These are phyloP conservation scores for Xylariaceae sp. DNA, from an alignment of 2,329 filamentous ascomycete species.

Conservation along the genomic window DNA sequence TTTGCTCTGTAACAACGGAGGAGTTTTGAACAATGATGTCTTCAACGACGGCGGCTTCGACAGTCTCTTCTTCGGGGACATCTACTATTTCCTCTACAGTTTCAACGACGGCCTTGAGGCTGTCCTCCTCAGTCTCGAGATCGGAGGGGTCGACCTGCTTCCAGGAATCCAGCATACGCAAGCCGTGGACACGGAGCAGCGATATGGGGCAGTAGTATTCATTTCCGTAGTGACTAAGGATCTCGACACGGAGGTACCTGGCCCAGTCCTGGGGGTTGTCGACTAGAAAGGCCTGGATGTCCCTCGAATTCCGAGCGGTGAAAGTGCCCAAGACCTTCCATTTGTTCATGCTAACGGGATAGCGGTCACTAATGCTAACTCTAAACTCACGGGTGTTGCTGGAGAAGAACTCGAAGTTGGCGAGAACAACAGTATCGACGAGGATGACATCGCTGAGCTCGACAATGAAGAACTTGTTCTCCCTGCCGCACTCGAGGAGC, in stretches of 20 bases:
- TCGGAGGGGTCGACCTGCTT: constrained; percentile 72
- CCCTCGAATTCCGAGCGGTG: constrained; percentile 86
- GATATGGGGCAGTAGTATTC: constrained; percentile 97
- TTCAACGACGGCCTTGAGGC: constrained; percentile 29
- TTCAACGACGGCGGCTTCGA: constrained; percentile 23
- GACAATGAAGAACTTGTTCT: constrained; percentile 91
- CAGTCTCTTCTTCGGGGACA: constrained; percentile 16
- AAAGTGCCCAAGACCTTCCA: constrained; percentile 89
- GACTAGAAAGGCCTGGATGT: constrained; percentile 92
- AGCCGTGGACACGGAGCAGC: constrained; percentile 86
- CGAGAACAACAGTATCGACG: constrained; percentile 93
- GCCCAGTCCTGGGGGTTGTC: constrained; percentile 95
- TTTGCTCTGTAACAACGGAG: constrained; percentile 17
- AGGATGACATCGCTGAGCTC: constrained; percentile 85
- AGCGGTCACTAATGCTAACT: constrained; percentile 89
- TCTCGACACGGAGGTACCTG: constrained; percentile 87
- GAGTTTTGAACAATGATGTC: constrained; percentile 22
- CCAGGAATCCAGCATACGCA: constrained; percentile 92
- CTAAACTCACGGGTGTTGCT: constrained; percentile 91
- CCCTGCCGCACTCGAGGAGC: constrained; percentile 82
- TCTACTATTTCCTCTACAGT: constrained; percentile 30
- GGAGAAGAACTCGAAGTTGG: constrained; percentile 98
- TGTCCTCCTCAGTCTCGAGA: constrained; percentile 58
- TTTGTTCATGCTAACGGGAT: constrained; percentile 86
- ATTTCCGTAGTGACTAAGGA: constrained; percentile 89